Evolutionary conservation across 2,329 filamentous ascomycete species (phyloP).

Genomic region (Coniochaeta sp.): DNA sequence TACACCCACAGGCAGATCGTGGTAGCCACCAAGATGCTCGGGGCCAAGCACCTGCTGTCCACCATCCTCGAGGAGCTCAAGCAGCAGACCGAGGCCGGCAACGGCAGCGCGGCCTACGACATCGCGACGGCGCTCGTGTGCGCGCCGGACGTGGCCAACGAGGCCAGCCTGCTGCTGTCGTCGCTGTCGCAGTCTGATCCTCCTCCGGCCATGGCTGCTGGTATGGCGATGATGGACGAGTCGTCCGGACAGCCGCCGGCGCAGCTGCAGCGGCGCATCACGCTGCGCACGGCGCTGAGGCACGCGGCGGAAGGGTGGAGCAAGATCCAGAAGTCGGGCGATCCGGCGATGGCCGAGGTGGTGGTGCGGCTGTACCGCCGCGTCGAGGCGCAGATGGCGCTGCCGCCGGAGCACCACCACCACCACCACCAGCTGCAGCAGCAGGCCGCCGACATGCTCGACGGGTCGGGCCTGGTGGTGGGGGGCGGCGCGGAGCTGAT

Average conservation of each 20-base stretch:
- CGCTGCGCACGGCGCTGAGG: slow-evolving; percentile 53
- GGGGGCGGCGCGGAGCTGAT: slow-evolving; percentile 12
- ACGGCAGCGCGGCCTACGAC: slow-evolving; percentile 58
- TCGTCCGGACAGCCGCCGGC: slow-evolving; percentile 26
- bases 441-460: slow-evolving; percentile 22
- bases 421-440: too few relatives aligned
- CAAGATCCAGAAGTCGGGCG: slow-evolving; percentile 46
- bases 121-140: slow-evolving; percentile 63
- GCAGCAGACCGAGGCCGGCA: slow-evolving; percentile 50
- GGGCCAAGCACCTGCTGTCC: slow-evolving; percentile 51
- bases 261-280: slow-evolving; percentile 39
- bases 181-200: too few relatives aligned
- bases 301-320: slow-evolving; percentile 51
- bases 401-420: too few relatives aligned
- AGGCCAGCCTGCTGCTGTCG: slow-evolving; percentile 24
- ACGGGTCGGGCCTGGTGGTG: background rate
- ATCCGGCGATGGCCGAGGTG: slow-evolving; percentile 51
- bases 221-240: slow-evolving; percentile 21
- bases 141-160: slow-evolving; percentile 45
- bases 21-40: slow-evolving; percentile 51
- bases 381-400: slow-evolving; percentile 58
- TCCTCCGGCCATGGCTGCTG: too few relatives aligned
- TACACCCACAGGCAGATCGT: slow-evolving; percentile 70
- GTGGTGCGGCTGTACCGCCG: slow-evolving; percentile 55
- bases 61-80: slow-evolving; percentile 63